Percentiles rank a stretch among this genome's conserved stretches.
These are phyloP conservation scores for Aaosphaeria pasadenensis DNA, from an alignment of 2,329 filamentous ascomycete species.

Conservation along the genomic window DNA sequence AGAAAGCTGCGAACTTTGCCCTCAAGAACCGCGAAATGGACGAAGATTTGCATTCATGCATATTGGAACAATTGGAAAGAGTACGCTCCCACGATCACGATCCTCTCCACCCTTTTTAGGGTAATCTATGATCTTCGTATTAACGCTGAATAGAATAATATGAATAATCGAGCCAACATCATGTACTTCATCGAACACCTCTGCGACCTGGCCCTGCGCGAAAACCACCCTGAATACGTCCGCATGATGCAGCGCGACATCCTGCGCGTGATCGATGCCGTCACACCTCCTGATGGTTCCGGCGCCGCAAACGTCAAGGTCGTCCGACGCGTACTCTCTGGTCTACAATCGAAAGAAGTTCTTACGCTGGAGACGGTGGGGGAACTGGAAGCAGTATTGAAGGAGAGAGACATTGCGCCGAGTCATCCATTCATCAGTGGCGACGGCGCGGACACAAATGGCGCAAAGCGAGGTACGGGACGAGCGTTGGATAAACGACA, in stretches of 20 bases:
- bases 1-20: conserved; percentile 93
- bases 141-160: conserved; percentile 64
- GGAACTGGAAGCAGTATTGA: conserved; percentile 81
- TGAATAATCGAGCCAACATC: conserved; percentile 97
- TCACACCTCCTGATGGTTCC: conserved; percentile 80
- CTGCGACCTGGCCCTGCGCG: conserved; percentile 77
- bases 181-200: conserved; percentile 99
- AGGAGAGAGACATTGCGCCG: conserved; percentile 64
- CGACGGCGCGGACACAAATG: conserved; percentile 2
- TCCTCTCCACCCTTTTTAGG: neutral
- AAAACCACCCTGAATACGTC: conserved; percentile 76
- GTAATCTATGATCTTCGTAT: neutral
- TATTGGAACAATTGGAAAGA: conserved; percentile 88
- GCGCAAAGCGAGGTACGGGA: neutral
- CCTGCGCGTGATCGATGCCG: conserved; percentile 83
- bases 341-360: conserved; percentile 67
- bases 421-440: conserved; percentile 19
- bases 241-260: conserved; percentile 96
- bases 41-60: conserved; percentile 96
- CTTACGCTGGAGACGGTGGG: conserved; percentile 70
- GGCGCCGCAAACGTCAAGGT: conserved; percentile 94
- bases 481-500: conserved; percentile 74
- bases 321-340: conserved; percentile 74
- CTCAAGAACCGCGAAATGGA: conserved; percentile 92
- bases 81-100: conserved; percentile 42